Evolutionary conservation across 805 yeast genomes (phyloP), one percentile per base, ranked within the genome.

Genomic region (Pichia kluyveri): DNA sequence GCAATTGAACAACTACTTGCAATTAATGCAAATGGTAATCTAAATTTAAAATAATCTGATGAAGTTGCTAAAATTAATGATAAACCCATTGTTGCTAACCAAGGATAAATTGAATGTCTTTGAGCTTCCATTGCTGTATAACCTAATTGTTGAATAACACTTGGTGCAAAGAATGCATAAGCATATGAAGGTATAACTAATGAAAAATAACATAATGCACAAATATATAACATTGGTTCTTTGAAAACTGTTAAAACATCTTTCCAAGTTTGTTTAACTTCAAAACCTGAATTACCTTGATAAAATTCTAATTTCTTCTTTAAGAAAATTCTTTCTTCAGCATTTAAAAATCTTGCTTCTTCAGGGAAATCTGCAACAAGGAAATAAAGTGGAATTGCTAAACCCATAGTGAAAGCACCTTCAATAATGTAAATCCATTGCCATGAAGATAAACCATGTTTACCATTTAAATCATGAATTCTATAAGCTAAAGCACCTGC

Each of bases 71-170:
- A 54, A 6, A 76, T 57, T 65, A 82, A 79, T 38, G 82, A 76
- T 30, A 74, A 67, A 10, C 83, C 88, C 60, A 87, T 84, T 0
- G 95, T 85, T 30, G 73, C 68, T 43, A 86, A 70, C 90, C 95
- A 87, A 17, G 95, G 95, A 55, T 87, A 88, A 44, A 88, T 86
- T 0, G 95, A 83, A 67, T 82, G 82, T 49, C 82, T 76, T 64
- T 87, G 87, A 12, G 95, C 91, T 48, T 76, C 70, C 56, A 80
- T 83, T 7, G 86, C 81, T 1, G 87, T 73, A 69, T 82, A 73
- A 23, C 84, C 83, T 68, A 83, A 70, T 39, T 74, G 63, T 44
- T 68, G 69, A 59, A 83, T 80, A 59, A 83, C 81, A 37, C 83
- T 70, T 40, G 86, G 80, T 26, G 88, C 81, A 61, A 83, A 83